Evolutionary conservation across 495 filamentous ascomycete genomes (phyloP), one percentile per base, ranked within the genome.

Genomic region (Penicillium parvum): DNA sequence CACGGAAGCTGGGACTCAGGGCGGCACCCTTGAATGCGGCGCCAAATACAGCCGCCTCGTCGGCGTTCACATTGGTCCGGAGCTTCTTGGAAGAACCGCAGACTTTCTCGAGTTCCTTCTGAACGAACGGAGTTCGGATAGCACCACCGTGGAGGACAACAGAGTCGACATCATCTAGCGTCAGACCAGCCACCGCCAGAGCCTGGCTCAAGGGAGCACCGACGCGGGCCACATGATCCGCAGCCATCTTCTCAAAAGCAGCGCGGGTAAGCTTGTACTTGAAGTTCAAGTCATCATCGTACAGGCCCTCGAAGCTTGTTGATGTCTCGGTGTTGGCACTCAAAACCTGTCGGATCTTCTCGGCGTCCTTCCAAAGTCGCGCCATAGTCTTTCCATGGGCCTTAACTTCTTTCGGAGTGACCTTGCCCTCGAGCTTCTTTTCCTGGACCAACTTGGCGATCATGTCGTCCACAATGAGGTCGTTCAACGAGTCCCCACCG

Each of bases 1-100:
- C 94, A 37, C 86, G 82, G 77, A 99, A 99, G 57, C 82, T 89
- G 25, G 90, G 88, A 65, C 86, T 94, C 36, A 97, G 75, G 47
- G 83, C 83, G 34, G 94, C 94, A 20, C 85, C 94, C 59, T 88
- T 88, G 75, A 97, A 97, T 14, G 88, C 89, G 37, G 94, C 94
- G 50, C 94, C 94, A 64, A 99, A 95, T 11, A 95, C 92, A 35
- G 94, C 92, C 11, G 94, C 81, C 68, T 99, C 94, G 61, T 99
- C 94, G 19, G 90, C 84, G 65, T 99, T 99, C 52, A 99, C 94
- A 55, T 90, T 97, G 52, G 84, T 83, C 41, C 87, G 81, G 45
- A 99, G 73, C 71, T 95, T 96, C 37, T 83, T 79, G 5, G 79
- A 71, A 11, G 73, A 74, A 7, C 85, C 85, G 20, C 82, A 76